These are phyloP conservation scores for Lactarius vividus DNA, from an alignment of 768 basidiomycete species.

Conservation along the genomic window DNA sequence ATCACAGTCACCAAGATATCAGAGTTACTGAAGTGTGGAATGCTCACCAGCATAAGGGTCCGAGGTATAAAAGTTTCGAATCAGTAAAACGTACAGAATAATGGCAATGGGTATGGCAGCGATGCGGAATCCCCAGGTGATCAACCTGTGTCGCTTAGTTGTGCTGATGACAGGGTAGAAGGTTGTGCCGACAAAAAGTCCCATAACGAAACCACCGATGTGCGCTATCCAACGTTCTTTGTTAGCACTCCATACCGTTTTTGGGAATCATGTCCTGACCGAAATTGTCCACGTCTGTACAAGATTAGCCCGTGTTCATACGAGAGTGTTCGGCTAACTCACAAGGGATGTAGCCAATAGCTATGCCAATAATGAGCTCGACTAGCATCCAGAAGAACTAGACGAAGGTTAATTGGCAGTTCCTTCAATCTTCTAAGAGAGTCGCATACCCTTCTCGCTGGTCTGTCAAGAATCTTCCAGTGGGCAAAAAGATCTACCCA, in stretches of 20 bases:
- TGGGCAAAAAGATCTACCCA: constrained; percentile 92
- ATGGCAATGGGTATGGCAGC: constrained; percentile 72
- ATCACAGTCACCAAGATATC: not conserved
- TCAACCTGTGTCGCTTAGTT: constrained; percentile 65
- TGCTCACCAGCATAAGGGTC: constrained; percentile 78
- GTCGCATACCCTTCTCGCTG: constrained; percentile 64
- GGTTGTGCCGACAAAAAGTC: constrained; percentile 74
- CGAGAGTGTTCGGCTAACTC: constrained; percentile 31
- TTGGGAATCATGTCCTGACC: constrained; percentile 40
- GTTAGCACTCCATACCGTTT: constrained; percentile 11
- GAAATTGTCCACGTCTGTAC: constrained; percentile 84
- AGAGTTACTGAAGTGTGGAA: constrained; percentile 7
- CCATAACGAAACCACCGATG: constrained; percentile 84
- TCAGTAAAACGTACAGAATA: constrained; percentile 77
- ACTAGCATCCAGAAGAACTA: constrained; percentile 82
- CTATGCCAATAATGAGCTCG: constrained; percentile 84
- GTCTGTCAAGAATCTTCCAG: constrained; percentile 86
- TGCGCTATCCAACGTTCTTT: constrained; percentile 53
- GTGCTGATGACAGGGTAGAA: constrained; percentile 89
- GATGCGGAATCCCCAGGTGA: constrained; percentile 72
- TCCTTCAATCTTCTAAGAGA: not conserved
- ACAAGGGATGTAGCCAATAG: constrained; percentile 82
- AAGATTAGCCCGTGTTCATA: not conserved
- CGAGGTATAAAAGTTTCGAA: constrained; percentile 85
- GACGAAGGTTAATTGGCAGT: not conserved